Conservation (phyloP, 2,329 filamentous ascomycete genomes). For the Aureobasidium sp. region DNA sequence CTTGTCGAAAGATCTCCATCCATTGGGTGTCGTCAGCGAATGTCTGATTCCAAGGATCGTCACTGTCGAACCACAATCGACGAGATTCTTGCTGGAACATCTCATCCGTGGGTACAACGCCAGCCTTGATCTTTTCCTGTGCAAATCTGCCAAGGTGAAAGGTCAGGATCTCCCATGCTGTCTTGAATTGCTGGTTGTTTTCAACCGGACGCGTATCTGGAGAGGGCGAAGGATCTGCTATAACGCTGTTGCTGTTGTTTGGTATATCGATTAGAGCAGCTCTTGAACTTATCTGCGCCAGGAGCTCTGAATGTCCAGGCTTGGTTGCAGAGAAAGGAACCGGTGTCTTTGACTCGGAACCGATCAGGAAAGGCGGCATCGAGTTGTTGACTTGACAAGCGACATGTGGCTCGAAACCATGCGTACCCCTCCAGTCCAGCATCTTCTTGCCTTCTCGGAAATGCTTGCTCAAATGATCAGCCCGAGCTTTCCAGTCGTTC, state of each 20-base stretch:
- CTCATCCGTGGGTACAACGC: conserved; percentile 11
- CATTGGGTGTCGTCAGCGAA: conserved; percentile 12
- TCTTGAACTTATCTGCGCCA: conserved; percentile 6
- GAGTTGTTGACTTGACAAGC: conserved; percentile 42
- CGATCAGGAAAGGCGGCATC: conserved; percentile 45
- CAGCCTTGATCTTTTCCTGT: conserved; percentile 6
- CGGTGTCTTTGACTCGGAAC: conserved; percentile 16
- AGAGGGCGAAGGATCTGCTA: not conserved
- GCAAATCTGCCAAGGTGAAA: conserved; percentile 13
- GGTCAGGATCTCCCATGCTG: conserved; percentile 30
- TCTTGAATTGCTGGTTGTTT: conserved; percentile 18
- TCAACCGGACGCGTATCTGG: not conserved
- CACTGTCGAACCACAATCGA: conserved; percentile 13
- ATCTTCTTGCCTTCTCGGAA: conserved; percentile 47
- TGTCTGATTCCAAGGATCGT: conserved; percentile 14
- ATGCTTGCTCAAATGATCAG: conserved; percentile 47
- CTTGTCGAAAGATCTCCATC: conserved; percentile 36
- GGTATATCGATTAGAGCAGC: not conserved
- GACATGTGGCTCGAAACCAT: conserved; percentile 42
- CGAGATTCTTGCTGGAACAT: conserved; percentile 15
- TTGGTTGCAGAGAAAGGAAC: conserved; percentile 9
- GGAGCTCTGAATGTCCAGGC: not conserved
- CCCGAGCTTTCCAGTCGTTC: conserved; percentile 42
- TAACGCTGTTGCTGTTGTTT: not conserved
- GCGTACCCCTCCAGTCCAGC: conserved; percentile 47